A percentile compares a stretch with the other conserved stretches of the same genome.
Evolutionary conservation across 441 rosid species (phyloP).

Genomic region (Populus hybrid): DNA sequence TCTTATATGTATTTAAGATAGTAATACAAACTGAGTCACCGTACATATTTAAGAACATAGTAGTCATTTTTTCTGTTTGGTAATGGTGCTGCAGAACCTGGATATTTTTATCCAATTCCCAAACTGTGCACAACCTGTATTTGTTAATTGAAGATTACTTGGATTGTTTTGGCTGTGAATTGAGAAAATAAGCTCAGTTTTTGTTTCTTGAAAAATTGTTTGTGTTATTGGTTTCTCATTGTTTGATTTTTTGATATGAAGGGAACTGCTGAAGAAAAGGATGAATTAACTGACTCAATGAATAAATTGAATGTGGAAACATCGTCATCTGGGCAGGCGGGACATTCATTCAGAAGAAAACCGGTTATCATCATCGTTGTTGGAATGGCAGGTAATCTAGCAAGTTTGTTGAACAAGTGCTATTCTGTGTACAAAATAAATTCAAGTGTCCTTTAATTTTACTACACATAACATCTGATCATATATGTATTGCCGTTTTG

Average conservation of each 20-base stretch:
- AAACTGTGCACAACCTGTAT: neutral
- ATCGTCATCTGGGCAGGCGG: constrained; percentile 32
- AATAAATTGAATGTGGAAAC: constrained; percentile 50
- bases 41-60: neutral
- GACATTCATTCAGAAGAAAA: constrained; percentile 70
- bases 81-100: neutral
- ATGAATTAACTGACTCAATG: constrained; percentile 59
- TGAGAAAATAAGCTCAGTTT: neutral
- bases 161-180: neutral
- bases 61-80: neutral
- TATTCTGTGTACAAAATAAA: too few relatives aligned
- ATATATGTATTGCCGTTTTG: neutral
- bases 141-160: neutral
- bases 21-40: too few relatives aligned
- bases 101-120: neutral
- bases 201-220: neutral
- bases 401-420: neutral
- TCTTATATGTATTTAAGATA: too few relatives aligned
- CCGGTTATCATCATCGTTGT: constrained; percentile 81
- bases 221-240: constrained; percentile 5
- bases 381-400: constrained; percentile 83
- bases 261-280: constrained; percentile 43
- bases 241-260: constrained; percentile 21
- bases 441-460: neutral
- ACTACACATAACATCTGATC: neutral